Base-by-base conservation (phyloP, 2,329 filamentous ascomycete species). In the Ophiostoma australiae region DNA sequence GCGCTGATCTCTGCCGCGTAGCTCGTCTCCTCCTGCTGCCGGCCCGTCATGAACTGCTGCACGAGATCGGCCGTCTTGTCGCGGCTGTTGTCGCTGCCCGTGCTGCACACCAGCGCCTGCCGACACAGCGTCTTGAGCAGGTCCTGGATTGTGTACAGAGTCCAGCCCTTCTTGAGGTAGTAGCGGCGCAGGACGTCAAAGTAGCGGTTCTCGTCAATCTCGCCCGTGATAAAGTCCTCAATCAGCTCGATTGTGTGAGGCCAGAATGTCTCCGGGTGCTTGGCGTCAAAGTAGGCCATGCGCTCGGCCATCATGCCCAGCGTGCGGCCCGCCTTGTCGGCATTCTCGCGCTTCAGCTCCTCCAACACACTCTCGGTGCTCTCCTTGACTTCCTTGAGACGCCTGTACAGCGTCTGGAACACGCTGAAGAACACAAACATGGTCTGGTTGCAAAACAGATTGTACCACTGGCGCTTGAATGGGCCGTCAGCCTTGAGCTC, bases 401-500 rank as follows among this genome's bases (percentile, higher is more conserved):
- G 89, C 76, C 89, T 88, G 80, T 97, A 98, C 5, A 99, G 83
- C n/a, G 91, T 91, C 77, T 97, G 89, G 79, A 99, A 95, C 73
- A 97, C 90, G 75, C 91, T 92, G 82, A 99, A 91, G 84, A 99
- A 98, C 80, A 95, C 94, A 78, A 93, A 97, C 72, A 99, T 90
- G 3, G 91, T 92, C 76, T 93, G 87, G 79, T 97, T 98, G 78
- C 90, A 90, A 82, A 96, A 99, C 78, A 98, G 88, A 78, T 94
- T 94, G 82, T 93, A 97, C 80, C 88, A 89, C 13, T 89, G 89
- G 67, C 94, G 91, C 75, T 86, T 85, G 80, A 95, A 97, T 72
- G 91, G 89, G 69, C 93, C 91, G 73, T 97, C 93, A 73, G 81
- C 91, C 83, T 86, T 94, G 76, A 86, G 87, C 80, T 85, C 89